A percentile compares a stretch with the other conserved stretches of the same genome.
phyloP scores from a whole-genome alignment of 2,329 filamentous ascomycete species.

The Aureobasidium sp. region DNA sequence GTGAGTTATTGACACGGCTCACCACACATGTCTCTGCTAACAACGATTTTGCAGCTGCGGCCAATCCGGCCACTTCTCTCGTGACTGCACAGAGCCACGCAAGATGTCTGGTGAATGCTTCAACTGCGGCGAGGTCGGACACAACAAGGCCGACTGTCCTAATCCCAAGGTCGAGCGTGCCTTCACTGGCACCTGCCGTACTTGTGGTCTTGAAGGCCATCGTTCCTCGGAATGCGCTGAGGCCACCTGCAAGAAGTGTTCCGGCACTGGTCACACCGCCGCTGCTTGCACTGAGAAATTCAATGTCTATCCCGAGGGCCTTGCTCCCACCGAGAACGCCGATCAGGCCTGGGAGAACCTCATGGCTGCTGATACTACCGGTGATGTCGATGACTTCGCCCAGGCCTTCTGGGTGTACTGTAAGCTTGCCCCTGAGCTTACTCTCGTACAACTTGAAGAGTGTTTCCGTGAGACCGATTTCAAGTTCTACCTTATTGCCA shows the following conservation, averaged over 20 bases:
- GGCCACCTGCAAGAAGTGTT: slow-evolving; percentile 56
- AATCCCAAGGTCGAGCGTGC: slow-evolving; percentile 47
- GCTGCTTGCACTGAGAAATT: slow-evolving; percentile 54
- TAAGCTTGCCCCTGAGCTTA: slow-evolving; percentile 53
- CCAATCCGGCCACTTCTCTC: slow-evolving; percentile 36
- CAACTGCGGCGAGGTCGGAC: slow-evolving; percentile 55
- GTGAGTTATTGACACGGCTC: slow-evolving; percentile 27
- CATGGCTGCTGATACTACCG: slow-evolving; percentile 43
- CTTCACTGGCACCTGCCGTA: slow-evolving; percentile 54
- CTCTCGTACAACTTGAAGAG: slow-evolving; percentile 55
- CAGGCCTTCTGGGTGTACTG: slow-evolving; percentile 46
- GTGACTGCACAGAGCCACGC: slow-evolving; percentile 29
- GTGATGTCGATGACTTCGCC: slow-evolving; percentile 53
- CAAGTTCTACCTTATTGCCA: slow-evolving; percentile 54
- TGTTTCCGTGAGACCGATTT: slow-evolving; percentile 51
- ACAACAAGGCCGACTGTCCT: slow-evolving; percentile 57
- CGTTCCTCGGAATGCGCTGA: slow-evolving; percentile 57
- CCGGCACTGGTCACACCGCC: slow-evolving; percentile 52
- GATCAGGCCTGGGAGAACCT: slow-evolving; percentile 56
- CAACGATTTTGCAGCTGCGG: slow-evolving; percentile 32
- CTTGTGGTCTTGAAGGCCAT: slow-evolving; percentile 50
- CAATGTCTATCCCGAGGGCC: slow-evolving; percentile 49
- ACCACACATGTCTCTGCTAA: slow-evolving; percentile 23
- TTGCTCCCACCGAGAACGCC: slow-evolving; percentile 28
- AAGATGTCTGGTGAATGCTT: slow-evolving; percentile 50